Evolutionary conservation across 2,329 filamentous ascomycete species (phyloP), one percentile per base, ranked within the genome.

Genomic region (Aspergillus fumigatus): DNA sequence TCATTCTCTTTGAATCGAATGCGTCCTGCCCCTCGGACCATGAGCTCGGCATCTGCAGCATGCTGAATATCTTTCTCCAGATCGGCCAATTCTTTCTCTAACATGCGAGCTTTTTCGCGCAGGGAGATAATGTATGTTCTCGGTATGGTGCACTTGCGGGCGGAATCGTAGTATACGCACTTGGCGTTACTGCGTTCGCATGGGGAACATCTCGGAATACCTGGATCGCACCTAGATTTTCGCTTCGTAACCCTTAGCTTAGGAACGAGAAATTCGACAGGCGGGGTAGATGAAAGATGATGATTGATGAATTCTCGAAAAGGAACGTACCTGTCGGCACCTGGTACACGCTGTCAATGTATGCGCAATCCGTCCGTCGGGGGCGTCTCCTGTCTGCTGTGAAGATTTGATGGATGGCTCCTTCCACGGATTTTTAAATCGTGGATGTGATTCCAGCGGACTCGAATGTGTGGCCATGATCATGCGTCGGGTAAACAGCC

Each of bases 171-270:
- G 77, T 97, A 99, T 71, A 97, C 93, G 82, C 94, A 99, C 59
- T 86, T 84, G 29, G 92, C 91, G 67, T 92, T 92, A 61, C 90
- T 92, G 65, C 93, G 85, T 76, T 97, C 92, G 78, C 94, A 99
- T 23, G 93, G 92, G 19, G 90, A 84, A 75, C 94, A 99, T 69
- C 89, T 88, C 43, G 94, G 94, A 23, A 99, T 84, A 14, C 89
- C 90, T 3, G 94, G 90, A 75, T 97, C 94, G 79, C 94, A 99
- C 80, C 92, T 84, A 40, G 93, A 97, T 81, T 99, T 99, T 68
- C 93, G 87, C 92, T 96, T 70, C 57, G 56, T 21, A 50, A 3
- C n/a, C 14, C 50, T 38, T 14, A 51, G 19, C n/a, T 32, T 21
- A 32, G 11, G 29, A 10, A 41, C 27, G 29, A 32, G 40, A 41